Base-by-base conservation (phyloP, 441 rosid genomes). In the Macaranga tanarius region DNA sequence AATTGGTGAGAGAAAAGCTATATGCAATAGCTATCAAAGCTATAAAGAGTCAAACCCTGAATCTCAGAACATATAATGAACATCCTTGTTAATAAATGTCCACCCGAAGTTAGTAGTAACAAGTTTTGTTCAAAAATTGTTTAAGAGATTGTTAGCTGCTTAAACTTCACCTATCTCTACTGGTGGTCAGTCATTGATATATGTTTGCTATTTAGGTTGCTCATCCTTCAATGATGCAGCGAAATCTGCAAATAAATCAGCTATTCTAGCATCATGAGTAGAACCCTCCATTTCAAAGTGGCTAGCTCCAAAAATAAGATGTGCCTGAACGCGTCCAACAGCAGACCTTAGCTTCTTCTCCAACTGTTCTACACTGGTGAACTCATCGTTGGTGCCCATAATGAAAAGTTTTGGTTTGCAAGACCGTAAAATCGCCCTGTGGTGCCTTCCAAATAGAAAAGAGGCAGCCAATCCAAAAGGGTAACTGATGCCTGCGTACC, bases 281-380 rank as follows among this genome's bases (percentile, higher is more conserved):
- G 92, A 86, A 16, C 95, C 97, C 82, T 91, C 97, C 90, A 92
- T 89, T 76, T 94, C 91, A 73, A 92, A 94, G 74, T 92, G 98
- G 68, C 97, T 77, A 15, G 79, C 92, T 22, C 95, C 97, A 75
- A 88, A 88, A 5, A 90, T 80, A n/a, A 92, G 83, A 76, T 90
- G 91, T 16, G 81, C 86, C 74, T 92, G 92, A 0, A 77, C 82
- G 0, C 86, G 85, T 12, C 97, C 96, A 0, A 66, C 82, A 0
- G 95, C 92, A 45, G 84, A 73, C 13, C 62, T 82, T 25, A 92
- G 87, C 90, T 92, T 93, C 80, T 79, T 88, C 83, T 80, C 77
- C 47, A 92, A 86, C 85, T 92, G 98, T 66, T 71, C 77, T 45
- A 93, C 87, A 1, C 91, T 90, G 0, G 98, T 92, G 79, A 92